phyloP scores from a whole-genome alignment of 768 basidiomycete genomes.

The Lentinula detonsa region DNA sequence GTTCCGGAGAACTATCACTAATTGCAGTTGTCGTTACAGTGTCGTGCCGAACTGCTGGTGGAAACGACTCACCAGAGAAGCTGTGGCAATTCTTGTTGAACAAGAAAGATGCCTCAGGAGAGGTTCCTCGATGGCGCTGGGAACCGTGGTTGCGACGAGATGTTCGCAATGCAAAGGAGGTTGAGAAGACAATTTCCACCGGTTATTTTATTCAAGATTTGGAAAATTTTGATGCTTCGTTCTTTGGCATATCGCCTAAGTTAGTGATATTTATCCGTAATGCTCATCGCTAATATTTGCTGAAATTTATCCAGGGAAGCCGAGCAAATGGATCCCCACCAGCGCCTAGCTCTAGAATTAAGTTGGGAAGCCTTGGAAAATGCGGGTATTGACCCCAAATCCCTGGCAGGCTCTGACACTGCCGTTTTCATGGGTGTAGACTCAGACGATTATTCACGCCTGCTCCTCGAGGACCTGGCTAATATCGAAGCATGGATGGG shows the following conservation, averaged over 20 bases:
- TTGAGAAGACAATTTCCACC: background rate
- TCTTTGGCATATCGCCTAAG: slow-evolving; percentile 1
- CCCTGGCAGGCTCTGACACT: background rate
- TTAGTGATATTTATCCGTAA: background rate
- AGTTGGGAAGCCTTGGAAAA: slow-evolving; percentile 1
- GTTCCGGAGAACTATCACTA: background rate
- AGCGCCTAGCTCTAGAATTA: background rate
- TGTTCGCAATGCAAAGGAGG: background rate
- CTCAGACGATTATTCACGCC: background rate
- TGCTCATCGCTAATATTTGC: background rate
- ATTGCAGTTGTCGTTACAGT: background rate
- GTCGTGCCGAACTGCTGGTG: background rate
- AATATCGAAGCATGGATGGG: slow-evolving; percentile 1
- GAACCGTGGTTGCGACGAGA: slow-evolving; percentile 4
- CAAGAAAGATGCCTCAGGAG: slow-evolving; percentile 1
- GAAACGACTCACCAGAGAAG: background rate
- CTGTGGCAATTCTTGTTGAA: background rate
- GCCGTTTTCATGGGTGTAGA: slow-evolving; percentile 4
- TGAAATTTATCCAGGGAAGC: background rate
- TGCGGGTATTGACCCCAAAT: background rate
- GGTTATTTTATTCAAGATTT: background rate
- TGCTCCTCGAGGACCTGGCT: background rate
- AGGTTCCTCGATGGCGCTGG: background rate
- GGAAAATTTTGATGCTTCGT: background rate
- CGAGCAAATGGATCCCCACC: slow-evolving; percentile 3